Evolutionary conservation across 2,329 filamentous ascomycete species (phyloP), one percentile per base, ranked within the genome.

Genomic region (Claviceps africana): DNA sequence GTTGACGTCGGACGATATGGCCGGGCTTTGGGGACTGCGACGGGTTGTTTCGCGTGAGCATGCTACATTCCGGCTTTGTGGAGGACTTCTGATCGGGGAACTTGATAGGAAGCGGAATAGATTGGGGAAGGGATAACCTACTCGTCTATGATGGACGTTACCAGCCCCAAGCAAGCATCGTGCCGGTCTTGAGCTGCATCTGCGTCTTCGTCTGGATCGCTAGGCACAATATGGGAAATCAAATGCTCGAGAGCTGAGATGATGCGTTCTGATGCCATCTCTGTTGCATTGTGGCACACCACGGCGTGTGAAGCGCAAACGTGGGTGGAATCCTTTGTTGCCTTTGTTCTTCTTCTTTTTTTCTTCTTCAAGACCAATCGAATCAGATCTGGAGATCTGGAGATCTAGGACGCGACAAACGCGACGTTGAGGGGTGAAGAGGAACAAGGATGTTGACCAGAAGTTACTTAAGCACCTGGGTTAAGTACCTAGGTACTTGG

Each of bases 231-330:
- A 63, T 85, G 83, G 60, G 82, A 75, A 64, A 94, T 82, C 64
- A 95, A 76, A 68, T 85, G 83, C 65, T 86, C 81, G 65, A 94
- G 82, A 65, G 86, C 88, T 66, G 82, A 82, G 65, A 84, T 81
- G 69, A 94, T 79, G 72, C 87, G 86, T 62, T 79, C 75, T 60
- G 76, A 73, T 60, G 77, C 72, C 75, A 80, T 79, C 64, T 69
- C 68, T 65, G 72, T 73, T 65, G 73, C 73, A 76, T 77, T 58
- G 66, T 74, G 42, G 50, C 61, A 65, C 67, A 53, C 55, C 54
- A 43, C 46, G 30, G 47, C 43, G 25, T 22, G 22, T n/a, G n/a
- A 37, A 15, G 25, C 15, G 25, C 25, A 39, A 37, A 13, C 9
- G 39, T 39, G 13, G 15, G n/a, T n/a, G n/a, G n/a, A 15, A 8